Conservation (phyloP, 345 rosid species). For the Fremontodendron californicum region DNA sequence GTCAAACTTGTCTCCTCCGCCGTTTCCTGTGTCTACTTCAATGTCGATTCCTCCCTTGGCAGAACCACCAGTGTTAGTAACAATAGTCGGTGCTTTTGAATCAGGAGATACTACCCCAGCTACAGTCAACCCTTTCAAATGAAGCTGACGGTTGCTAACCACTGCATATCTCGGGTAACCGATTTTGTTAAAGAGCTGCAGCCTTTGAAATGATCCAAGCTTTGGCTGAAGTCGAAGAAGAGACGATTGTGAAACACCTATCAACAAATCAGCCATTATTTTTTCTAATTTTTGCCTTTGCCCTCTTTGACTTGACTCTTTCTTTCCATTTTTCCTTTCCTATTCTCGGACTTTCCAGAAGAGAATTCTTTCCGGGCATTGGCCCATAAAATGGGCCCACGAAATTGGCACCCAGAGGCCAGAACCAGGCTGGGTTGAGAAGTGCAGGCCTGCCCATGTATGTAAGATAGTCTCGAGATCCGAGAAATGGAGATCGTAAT, state of each 20-base stretch:
- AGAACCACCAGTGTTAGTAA: conserved; percentile 22
- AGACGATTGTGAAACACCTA: conserved; percentile 34
- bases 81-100: conserved; percentile 22
- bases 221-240: conserved; percentile 29
- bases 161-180: background rate
- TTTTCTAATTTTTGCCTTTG: background rate
- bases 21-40: conserved; percentile 12
- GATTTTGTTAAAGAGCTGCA: background rate
- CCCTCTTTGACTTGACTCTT: background rate
- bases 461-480: too few species aligned
- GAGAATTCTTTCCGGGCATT: background rate
- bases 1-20: conserved; percentile 10
- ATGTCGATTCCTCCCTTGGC: conserved; percentile 24
- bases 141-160: background rate
- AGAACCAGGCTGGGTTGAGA: too few species aligned
- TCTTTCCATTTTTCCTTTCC: background rate
- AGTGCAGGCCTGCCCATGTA: too few species aligned
- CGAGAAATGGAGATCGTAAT: too few species aligned
- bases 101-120: conserved; percentile 26
- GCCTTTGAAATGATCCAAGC: conserved; percentile 16
- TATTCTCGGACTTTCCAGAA: background rate
- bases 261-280: conserved; percentile 30
- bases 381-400: background rate
- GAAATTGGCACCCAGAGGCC: background rate
- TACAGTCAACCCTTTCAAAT: conserved; percentile 13